Base-by-base conservation (phyloP, 495 filamentous ascomycete species). In the Bathelium albidoporum region DNA sequence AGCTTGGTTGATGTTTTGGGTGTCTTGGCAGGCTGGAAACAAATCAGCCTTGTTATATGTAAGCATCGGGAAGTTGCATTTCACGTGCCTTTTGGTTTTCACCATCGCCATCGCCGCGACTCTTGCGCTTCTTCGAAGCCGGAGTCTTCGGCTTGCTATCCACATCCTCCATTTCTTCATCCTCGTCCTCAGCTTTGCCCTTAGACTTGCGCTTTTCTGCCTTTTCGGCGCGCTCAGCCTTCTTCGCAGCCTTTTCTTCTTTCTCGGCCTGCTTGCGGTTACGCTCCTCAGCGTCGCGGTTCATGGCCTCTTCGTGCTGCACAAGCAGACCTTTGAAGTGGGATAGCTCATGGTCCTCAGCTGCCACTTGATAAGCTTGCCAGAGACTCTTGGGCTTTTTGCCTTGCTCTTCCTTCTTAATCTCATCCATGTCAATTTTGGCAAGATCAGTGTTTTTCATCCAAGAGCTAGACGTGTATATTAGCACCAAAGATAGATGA, bases 111-210 rank as follows among this genome's bases (percentile, higher is more conserved):
- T 84, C 82, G 2, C 80, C 83, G 29, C 80, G 79, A 78, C 85
- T 87, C 82, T 88, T 88, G 63, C 85, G 80, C 77, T 87, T 87
- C 79, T 86, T 87, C 2, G 68, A 69, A 26, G 49, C 49, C 20
- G 49, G 49, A 2, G 79, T 76, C 74, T 85, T 85, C 14, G 81
- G 64, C 67, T 82, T 82, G 62, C 90, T 88, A 2, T 78, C 80
- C 41, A 77, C 83, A 62, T 95, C 89, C 62, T 82, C 86, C 84
- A 91, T 91, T 0, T 91, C 89, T 1, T 87, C 78, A 66, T 94
- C 90, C 16, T 82, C 87, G 28, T 82, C 82, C 18, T 85, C 85
- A 36, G 72, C 73, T 68, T 78, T 79, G 62, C 72, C 87, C 79
- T 88, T 89, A 36, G 82, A 80, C 68, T 82, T 81, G 75, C 84